Evolutionary conservation across 176 grass and related monocot species (phyloP).

Genomic region (Luzula sylvatica): DNA sequence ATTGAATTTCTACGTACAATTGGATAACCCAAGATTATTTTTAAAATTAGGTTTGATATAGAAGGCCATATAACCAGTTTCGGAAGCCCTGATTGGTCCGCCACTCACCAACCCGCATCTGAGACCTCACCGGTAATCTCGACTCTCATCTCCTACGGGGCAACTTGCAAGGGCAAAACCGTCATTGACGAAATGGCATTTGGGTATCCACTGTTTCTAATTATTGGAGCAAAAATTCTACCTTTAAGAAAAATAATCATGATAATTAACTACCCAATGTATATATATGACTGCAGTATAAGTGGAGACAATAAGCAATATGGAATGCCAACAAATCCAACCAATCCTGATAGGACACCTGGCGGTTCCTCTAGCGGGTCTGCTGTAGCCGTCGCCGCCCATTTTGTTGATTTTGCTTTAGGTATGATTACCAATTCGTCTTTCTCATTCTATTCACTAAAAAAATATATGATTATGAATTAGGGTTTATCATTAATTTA

Average conservation of each 20-base stretch:
- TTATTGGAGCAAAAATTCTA: background rate
- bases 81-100: slow-evolving; percentile 62
- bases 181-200: slow-evolving; percentile 93
- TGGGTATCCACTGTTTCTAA: slow-evolving; percentile 30
- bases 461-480: too few relatives aligned
- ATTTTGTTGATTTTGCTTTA: slow-evolving; percentile 91
- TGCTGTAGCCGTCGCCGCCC: slow-evolving; percentile 77
- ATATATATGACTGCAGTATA: slow-evolving; percentile 40
- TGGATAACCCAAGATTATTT: background rate
- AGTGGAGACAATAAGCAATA: slow-evolving; percentile 85
- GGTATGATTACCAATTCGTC: slow-evolving; percentile 28
- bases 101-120: slow-evolving; percentile 40
- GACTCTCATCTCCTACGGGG: slow-evolving; percentile 62
- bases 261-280: too few relatives aligned
- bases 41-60: slow-evolving; percentile 57
- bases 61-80: slow-evolving; percentile 66
- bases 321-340: slow-evolving; percentile 75
- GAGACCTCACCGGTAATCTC: slow-evolving; percentile 63
- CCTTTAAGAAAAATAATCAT: too few relatives aligned
- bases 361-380: slow-evolving; percentile 97
- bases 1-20: background rate
- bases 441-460: too few relatives aligned
- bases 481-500: too few relatives aligned
- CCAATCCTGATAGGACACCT: slow-evolving; percentile 43
- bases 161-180: slow-evolving; percentile 87